Evolutionary conservation across 2,329 filamentous ascomycete genomes (phyloP), one percentile per base, ranked within the genome.

Genomic region (Drechslerella coelobrocha): DNA sequence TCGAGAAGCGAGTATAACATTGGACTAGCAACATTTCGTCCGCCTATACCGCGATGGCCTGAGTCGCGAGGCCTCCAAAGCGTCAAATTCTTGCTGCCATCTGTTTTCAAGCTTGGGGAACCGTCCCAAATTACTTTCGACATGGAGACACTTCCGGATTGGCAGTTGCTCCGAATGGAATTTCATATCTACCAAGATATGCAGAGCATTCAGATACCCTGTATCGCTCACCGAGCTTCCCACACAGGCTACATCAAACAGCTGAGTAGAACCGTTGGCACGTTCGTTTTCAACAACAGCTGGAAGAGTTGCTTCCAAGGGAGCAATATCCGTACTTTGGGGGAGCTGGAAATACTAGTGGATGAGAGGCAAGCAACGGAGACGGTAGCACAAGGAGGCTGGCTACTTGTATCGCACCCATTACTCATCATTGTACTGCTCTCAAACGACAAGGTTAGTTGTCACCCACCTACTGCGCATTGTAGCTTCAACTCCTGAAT

Each of bases 1-100:
- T 31, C 19, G 9, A 21, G 26, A 19, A 52, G 48, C 17, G 48
- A 52, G 17, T 27, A 26, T 52, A n/a, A 52, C 14, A 31, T 52
- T 26, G 10, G 14, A 8, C 48, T 31, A 6, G 9, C 23, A 31
- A 52, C 48, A 8, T 19, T 52, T n/a, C 23, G 26, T 2, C 27
- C 24, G 8, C 2, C 4, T 19, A 17, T 19, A 21, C 26, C 23
- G n/a, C n/a, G n/a, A n/a, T n/a, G n/a, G n/a, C 17, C 17, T 9
- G 45, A 26, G 17, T 27, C 5, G 14, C 9, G 14, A 4, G 17
- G 27, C n/a, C 10, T 52, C 9, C 8, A 52, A 29, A 26, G 17
- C 14, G 8, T 52, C 3, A n/a, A 31, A 26, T 10, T 52, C 23
- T 29, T 26, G 17, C 10, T 52, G 8, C 48, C 48, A 6, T 52